Base-by-base conservation (phyloP, 805 yeast genomes). In the Metschnikowia hibisci region DNA sequence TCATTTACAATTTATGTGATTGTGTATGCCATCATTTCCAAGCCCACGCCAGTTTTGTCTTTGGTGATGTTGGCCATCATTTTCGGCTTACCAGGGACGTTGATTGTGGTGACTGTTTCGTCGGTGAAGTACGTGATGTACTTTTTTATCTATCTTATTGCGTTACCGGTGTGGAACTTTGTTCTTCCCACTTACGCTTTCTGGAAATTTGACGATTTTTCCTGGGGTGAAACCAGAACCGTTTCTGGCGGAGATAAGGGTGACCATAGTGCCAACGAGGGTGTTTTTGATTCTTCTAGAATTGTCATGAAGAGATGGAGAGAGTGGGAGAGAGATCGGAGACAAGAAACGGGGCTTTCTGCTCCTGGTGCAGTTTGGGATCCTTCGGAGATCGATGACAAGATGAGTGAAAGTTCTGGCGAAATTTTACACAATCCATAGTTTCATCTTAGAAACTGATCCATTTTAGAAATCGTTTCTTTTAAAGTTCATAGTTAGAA, bases 161-260 rank as follows among this genome's bases (percentile, higher is more conserved):
- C 96, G 1, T 75, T 90, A 47, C 96, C 96, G n/a, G 74, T 90
- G 43, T 90, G 97, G 97, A 90, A 89, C 63, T 84, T 90, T 57
- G 80, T 88, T 4, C 71, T 90, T 36, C 97, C 97, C 2, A 58
- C 81, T 10, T 88, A 90, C 63, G 84, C 96, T 0, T 89, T 74
- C 62, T 90, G 97, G 97, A 88, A 88, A 58, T 88, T 89, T 65
- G 97, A 90, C 64, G 96, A 90, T 61, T 90, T 90, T 66, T 81
- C 89, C 61, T 90, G 97, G 97, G 96, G 97, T 59, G 95, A 87
- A 46, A 90, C 96, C 2, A 76, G 96, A 71, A 76, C 82, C n/a
- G 80, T 88, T 39, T 76, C 77, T 20, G 88, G 80, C 9, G 87
- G 78, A 32, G 81, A 73, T 54, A 79, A 82, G 54, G 79, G 76